Conservation (phyloP, 2,329 filamentous ascomycete species). For the Pseudogymnoascus sp. region DNA sequence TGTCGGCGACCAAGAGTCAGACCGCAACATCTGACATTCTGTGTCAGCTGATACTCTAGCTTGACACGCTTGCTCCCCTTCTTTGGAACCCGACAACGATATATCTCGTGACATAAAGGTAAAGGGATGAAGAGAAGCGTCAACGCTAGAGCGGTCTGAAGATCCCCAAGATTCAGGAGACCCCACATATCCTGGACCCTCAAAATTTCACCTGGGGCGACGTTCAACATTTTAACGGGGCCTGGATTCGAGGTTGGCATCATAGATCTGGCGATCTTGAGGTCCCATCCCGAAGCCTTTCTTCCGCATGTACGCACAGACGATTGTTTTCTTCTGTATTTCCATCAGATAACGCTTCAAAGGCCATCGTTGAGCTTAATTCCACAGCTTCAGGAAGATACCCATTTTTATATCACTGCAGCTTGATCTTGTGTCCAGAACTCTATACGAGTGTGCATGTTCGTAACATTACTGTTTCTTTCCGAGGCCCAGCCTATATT, state of each 20-base stretch:
- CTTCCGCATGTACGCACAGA: slow-evolving; percentile 3
- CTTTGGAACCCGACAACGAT: background rate
- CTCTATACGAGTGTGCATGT: background rate
- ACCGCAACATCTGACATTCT: background rate
- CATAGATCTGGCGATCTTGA: slow-evolving; percentile 5
- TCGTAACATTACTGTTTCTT: background rate
- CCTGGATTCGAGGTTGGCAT: slow-evolving; percentile 9
- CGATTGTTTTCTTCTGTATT: background rate
- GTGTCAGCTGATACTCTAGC: slow-evolving; percentile 9
- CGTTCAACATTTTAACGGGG: background rate
- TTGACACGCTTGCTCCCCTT: background rate
- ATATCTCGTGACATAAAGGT: background rate
- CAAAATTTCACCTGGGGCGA: background rate
- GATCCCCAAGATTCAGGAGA: slow-evolving; percentile 4
- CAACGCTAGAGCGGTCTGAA: slow-evolving; percentile 4
- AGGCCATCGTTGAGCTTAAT: background rate
- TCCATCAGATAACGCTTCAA: background rate
- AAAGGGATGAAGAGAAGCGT: background rate
- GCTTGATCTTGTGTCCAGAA: background rate
- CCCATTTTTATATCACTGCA: background rate
- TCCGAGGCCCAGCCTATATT: background rate
- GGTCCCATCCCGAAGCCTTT: background rate
- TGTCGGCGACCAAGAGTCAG: slow-evolving; percentile 1
- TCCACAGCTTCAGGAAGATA: background rate
- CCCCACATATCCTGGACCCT: slow-evolving; percentile 8